Percentiles rank a stretch among this genome's conserved stretches.
These are phyloP conservation scores for Craspedostauros australis DNA, from an alignment of 108 stramenopile species.

Conservation along the genomic window DNA sequence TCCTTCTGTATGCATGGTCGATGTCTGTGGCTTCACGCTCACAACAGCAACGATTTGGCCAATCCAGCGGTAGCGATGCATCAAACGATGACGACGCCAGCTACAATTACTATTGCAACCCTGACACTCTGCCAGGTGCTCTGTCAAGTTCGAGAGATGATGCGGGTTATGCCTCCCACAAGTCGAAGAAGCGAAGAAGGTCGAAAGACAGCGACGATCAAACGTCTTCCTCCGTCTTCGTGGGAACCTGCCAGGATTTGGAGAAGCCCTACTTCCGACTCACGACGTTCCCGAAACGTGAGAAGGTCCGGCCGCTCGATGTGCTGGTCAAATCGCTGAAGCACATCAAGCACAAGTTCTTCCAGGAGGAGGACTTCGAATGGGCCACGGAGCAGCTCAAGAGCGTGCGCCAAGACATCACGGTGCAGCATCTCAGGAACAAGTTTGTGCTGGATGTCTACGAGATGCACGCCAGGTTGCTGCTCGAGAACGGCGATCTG, in stretches of 20 bases:
- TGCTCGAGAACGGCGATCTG: slow-evolving; percentile 75
- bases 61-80: too few species aligned
- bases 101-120: too few species aligned
- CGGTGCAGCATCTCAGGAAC: slow-evolving; percentile 68
- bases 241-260: slow-evolving; percentile 34
- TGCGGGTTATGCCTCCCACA: too few species aligned
- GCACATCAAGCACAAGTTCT: slow-evolving; percentile 56
- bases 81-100: too few species aligned
- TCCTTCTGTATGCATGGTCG: too few species aligned
- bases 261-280: slow-evolving; percentile 83
- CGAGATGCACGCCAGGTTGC: slow-evolving; percentile 76
- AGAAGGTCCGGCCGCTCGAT: slow-evolving; percentile 59
- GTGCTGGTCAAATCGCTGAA: slow-evolving; percentile 51
- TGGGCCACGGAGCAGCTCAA: slow-evolving; percentile 86
- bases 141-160: too few species aligned
- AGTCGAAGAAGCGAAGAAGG: too few species aligned
- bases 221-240: slow-evolving; percentile 22
- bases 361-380: slow-evolving; percentile 70
- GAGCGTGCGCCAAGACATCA: slow-evolving; percentile 80
- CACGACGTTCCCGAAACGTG: slow-evolving; percentile 55
- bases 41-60: too few species aligned
- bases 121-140: too few species aligned
- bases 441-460: slow-evolving; percentile 58
- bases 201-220: too few species aligned
- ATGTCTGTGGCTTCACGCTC: too few species aligned